Evolutionary conservation across 225 moss, liverwort and hornwort species (phyloP), one percentile per base, ranked within the genome.

Genomic region (Bryum argenteum): DNA sequence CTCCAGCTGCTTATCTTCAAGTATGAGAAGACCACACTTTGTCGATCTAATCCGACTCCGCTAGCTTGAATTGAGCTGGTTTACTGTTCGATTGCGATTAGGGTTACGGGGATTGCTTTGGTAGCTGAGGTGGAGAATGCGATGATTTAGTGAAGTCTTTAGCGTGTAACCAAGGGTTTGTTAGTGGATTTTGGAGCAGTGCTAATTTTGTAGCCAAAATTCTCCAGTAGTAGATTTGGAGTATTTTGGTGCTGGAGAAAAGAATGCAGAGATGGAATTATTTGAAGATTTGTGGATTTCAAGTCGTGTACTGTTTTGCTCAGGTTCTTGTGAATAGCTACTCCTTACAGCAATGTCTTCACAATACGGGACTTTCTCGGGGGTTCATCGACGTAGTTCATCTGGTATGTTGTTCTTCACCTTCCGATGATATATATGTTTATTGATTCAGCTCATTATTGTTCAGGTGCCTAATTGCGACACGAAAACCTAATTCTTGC

Each of bases 341-440:
- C 57, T 51, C 19, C 18, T 26, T 47, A 42, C 69, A 70, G 73
- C 66, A 61, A 82, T 85, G 85, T 62, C 71, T 57, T 79, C 85
- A 13, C 73, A 76, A 60, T 66, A 71, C 64, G 85, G 79, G 70
- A 73, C 81, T 53, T 73, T 73, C 70, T 65, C 76, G 52, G 73
- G 65, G 61, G 72, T 42, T 39, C 77, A 77, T 71, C 77, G 77
- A 45, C 84, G 80, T 52, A 80, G 76, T 66, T 68, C 77, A 70
- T 65, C 77, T 58, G 84, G 84, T 84, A 80, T 58, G 18, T 77
- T 23, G 21, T 37, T 38, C 17, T 62, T 63, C 62, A 38, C 54
- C 21, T 38, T 74, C 44, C 1, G 59, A 62, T 52, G 45, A 58
- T 22, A 57, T 23, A 62, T 18, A 9, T 67, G 18, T 59, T 1